These are phyloP conservation scores for Panicum hallii DNA, from an alignment of 202 grass and related monocot species.

Conservation along the genomic window DNA sequence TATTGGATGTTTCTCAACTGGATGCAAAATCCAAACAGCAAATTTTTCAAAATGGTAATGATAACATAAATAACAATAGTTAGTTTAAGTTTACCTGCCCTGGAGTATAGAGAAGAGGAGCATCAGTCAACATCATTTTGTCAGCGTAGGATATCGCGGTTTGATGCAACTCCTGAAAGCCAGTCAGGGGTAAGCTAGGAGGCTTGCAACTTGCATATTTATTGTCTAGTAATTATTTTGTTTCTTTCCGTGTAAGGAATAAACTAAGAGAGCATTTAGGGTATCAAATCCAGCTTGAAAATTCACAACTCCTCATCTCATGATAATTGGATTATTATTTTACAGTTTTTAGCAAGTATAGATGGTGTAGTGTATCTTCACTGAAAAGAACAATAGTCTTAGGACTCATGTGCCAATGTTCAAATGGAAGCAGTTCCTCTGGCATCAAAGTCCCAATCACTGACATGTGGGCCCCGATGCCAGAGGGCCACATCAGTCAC, in stretches of 20 bases:
- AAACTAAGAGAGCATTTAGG: constrained; percentile 6
- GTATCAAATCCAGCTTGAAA: neutral
- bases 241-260: constrained; percentile 32
- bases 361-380: neutral
- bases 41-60: constrained; percentile 34
- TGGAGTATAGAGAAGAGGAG: constrained; percentile 92
- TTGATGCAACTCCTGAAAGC: constrained; percentile 65
- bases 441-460: neutral
- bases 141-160: constrained; percentile 66
- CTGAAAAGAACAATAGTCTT: neutral
- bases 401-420: constrained; percentile 18
- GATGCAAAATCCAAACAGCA: constrained; percentile 28
- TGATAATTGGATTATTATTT: constrained; percentile 1
- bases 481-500: neutral
- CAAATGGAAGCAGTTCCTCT: neutral
- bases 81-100: constrained; percentile 69
- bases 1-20: constrained; percentile 41
- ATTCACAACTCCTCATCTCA: neutral
- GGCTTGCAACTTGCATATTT: constrained; percentile 17
- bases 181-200: constrained; percentile 37
- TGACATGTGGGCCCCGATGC: neutral
- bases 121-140: constrained; percentile 94
- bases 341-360: neutral
- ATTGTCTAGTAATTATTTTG: constrained; percentile 6
- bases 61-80: constrained; percentile 6